These are phyloP conservation scores for Gastrolobium villosum DNA, from an alignment of 306 rosid species.

Conservation along the genomic window DNA sequence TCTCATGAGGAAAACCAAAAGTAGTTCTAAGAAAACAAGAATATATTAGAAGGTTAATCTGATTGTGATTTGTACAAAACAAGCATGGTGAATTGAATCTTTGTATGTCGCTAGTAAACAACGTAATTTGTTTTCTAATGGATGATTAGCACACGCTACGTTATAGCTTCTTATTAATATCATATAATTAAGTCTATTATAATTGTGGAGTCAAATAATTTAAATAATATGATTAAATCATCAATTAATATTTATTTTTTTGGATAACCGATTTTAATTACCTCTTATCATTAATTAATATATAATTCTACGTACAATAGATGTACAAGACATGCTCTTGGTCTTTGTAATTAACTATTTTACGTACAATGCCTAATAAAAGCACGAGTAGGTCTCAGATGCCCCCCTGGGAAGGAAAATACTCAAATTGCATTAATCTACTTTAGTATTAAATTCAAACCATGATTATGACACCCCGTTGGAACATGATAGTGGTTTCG, in stretches of 20 bases:
- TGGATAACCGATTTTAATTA: no score
- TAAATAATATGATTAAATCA: conserved; percentile 32
- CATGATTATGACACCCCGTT: conserved; percentile 31
- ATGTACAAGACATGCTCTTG: not conserved
- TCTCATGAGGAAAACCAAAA: not conserved
- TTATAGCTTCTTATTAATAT: conserved; percentile 5
- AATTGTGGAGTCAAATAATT: conserved; percentile 7
- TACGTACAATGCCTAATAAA: not conserved
- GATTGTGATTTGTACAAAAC: not conserved
- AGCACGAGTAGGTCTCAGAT: conserved; percentile 32
- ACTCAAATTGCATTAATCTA: not conserved
- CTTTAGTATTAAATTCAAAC: conserved; percentile 9
- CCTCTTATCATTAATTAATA: not conserved
- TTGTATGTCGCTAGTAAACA: not conserved
- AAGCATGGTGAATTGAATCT: not conserved
- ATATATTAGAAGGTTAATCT: not conserved
- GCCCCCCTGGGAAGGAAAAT: not conserved
- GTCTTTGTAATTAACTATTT: not conserved
- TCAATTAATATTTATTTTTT: no score
- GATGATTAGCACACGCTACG: conserved; percentile 20
- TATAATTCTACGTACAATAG: not conserved
- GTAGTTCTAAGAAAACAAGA: not conserved
- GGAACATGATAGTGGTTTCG: not conserved
- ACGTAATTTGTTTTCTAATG: not conserved
- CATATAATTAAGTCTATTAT: not conserved